Percentiles rank a stretch among this genome's conserved stretches.
phyloP scores from a whole-genome alignment of 208 protist genomes.

The Angomonas deanei region DNA sequence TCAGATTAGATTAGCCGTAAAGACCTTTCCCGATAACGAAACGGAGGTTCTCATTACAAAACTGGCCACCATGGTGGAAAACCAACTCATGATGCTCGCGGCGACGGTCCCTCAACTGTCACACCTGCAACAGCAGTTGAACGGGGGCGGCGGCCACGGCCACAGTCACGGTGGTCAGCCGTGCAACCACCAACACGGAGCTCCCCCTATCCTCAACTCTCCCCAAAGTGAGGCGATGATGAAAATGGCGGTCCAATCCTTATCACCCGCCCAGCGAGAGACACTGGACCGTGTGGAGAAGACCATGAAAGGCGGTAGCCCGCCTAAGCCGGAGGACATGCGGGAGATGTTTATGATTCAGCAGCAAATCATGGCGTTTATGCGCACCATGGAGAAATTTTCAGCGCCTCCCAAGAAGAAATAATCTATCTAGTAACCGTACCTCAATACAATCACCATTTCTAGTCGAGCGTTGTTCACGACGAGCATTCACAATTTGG shows the following conservation, averaged over 20 bases:
- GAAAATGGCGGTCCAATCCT: conserved; percentile 67
- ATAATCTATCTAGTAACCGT: no score
- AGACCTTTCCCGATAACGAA: conserved; percentile 46
- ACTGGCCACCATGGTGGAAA: conserved; percentile 54
- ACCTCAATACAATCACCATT: no score
- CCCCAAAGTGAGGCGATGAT: conserved; percentile 45
- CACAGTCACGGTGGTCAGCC: conserved; percentile 25
- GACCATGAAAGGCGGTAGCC: conserved; percentile 44
- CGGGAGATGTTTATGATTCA: conserved; percentile 68
- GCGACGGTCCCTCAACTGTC: conserved; percentile 32
- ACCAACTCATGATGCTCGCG: conserved; percentile 37
- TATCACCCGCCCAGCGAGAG: conserved; percentile 41
- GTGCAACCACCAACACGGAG: conserved; percentile 23
- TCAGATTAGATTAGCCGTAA: conserved; percentile 44
- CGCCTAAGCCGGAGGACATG: conserved; percentile 53
- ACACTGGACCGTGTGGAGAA: conserved; percentile 55
- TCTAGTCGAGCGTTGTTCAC: no score
- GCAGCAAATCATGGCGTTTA: conserved; percentile 68
- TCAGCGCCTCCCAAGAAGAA: background rate
- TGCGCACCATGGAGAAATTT: conserved; percentile 72
- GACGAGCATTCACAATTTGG: no score
- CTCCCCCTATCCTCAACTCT: conserved; percentile 6
- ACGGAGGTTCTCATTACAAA: conserved; percentile 52
- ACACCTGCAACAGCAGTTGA: conserved; percentile 13
- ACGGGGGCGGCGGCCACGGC: conserved; percentile 13